A percentile compares a stretch with the other conserved stretches of the same genome.
phyloP scores from a whole-genome alignment of 2,329 filamentous ascomycete species.

The Cladosporium sp. region DNA sequence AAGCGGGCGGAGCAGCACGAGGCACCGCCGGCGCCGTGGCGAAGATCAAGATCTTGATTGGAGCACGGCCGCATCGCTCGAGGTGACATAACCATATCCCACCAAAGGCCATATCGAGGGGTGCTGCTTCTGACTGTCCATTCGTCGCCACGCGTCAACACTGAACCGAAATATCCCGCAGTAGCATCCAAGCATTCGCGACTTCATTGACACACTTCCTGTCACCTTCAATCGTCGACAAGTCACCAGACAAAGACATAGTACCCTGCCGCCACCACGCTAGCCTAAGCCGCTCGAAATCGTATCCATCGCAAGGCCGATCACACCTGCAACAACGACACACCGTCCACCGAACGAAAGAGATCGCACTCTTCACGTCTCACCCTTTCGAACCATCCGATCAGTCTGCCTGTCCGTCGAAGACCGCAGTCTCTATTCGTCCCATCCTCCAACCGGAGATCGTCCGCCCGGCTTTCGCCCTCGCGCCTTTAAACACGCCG shows the following conservation, averaged over 20 bases:
- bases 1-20: slow-evolving; percentile 1
- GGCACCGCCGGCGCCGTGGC: not conserved
- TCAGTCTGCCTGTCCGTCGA: not conserved
- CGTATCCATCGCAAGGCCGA: not conserved
- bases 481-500: slow-evolving; percentile 84
- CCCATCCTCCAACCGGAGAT: not conserved
- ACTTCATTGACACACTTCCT: not conserved
- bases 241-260: not conserved
- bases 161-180: not conserved
- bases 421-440: not conserved
- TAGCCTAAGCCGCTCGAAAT: not conserved
- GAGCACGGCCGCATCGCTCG: slow-evolving; percentile 1
- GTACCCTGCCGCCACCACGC: not conserved
- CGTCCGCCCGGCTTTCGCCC: slow-evolving; percentile 43
- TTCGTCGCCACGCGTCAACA: slow-evolving; percentile 10
- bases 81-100: slow-evolving; percentile 8
- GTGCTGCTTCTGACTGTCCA: not conserved
- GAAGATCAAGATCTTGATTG: slow-evolving; percentile 2
- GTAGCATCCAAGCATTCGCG: not conserved
- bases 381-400: not conserved
- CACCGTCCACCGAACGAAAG: not conserved
- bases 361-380: not conserved
- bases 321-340: not conserved
- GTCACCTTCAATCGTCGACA: not conserved
- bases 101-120: slow-evolving; percentile 7